A percentile compares a stretch with the other conserved stretches of the same genome.
Evolutionary conservation across 108 stramenopile genomes (phyloP).

Genomic region (Cyclotella atomus): DNA sequence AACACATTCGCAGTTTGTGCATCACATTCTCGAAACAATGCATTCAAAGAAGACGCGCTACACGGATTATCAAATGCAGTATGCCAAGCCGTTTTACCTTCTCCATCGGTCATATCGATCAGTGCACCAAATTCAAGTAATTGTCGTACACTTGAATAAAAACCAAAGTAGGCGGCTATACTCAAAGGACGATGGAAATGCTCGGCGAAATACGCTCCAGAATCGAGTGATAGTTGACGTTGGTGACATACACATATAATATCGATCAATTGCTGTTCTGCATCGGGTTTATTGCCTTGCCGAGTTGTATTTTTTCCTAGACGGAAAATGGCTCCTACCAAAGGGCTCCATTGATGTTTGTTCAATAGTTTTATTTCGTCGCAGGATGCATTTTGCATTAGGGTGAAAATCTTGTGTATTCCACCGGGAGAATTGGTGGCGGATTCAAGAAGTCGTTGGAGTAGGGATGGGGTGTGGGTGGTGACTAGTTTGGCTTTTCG

Average conservation of each 20-base stretch:
- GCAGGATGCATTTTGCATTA: constrained; percentile 19
- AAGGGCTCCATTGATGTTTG: constrained; percentile 20
- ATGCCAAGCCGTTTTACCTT: constrained; percentile 27
- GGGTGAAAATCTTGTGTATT: constrained; percentile 19
- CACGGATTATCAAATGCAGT: constrained; percentile 42
- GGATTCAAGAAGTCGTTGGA: constrained; percentile 24
- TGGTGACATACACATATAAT: constrained; percentile 17
- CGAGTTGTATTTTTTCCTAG: constrained; percentile 31
- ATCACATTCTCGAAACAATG: constrained; percentile 36
- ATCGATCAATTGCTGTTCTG: constrained; percentile 24
- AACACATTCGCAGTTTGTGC: constrained; percentile 23
- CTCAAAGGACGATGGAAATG: constrained; percentile 32
- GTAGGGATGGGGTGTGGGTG: background rate
- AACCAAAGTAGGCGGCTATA: constrained; percentile 45
- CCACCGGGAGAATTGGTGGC: constrained; percentile 41
- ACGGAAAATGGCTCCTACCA: constrained; percentile 38
- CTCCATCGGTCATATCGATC: constrained; percentile 36
- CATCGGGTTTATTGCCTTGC: constrained; percentile 24
- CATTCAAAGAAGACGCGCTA: background rate
- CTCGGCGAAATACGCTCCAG: constrained; percentile 24
- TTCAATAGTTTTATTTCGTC: constrained; percentile 30
- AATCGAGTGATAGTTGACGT: constrained; percentile 29
- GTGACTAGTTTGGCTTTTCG: background rate
- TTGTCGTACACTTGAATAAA: constrained; percentile 18
- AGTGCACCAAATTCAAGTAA: constrained; percentile 27